Evolutionary conservation across 495 filamentous ascomycete species (phyloP).

Genomic region (Chaetomium tenue): DNA sequence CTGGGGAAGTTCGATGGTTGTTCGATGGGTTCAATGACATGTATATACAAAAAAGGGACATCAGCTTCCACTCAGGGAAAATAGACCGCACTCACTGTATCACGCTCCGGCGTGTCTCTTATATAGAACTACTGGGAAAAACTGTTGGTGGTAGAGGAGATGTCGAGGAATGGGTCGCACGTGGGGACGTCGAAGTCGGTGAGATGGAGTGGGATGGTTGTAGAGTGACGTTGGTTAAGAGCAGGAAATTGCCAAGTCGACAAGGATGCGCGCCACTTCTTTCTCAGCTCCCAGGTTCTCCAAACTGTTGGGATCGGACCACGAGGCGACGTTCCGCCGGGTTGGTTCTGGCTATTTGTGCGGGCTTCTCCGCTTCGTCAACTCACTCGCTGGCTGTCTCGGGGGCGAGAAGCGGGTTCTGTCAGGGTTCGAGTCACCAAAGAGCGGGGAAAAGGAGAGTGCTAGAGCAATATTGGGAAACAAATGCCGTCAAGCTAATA

Average conservation of each 20-base stretch:
- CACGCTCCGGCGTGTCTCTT: not conserved
- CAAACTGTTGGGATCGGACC: not conserved
- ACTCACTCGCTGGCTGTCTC: not conserved
- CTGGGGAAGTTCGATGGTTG: no score
- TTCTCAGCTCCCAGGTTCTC: not conserved
- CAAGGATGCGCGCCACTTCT: not conserved
- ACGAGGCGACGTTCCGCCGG: not conserved
- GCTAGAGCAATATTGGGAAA: not conserved
- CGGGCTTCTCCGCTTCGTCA: not conserved
- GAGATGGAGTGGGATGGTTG: conserved; percentile 28
- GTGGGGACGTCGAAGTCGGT: conserved; percentile 29
- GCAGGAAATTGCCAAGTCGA: conserved; percentile 7
- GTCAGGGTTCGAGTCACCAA: not conserved
- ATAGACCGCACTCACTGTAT: not conserved
- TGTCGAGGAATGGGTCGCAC: conserved; percentile 28
- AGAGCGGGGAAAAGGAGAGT: not conserved
- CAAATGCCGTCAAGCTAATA: not conserved
- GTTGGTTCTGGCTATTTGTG: not conserved
- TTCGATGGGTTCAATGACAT: not conserved
- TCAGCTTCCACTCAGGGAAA: not conserved
- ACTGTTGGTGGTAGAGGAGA: conserved; percentile 23
- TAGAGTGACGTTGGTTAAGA: conserved; percentile 1
- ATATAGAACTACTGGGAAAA: not conserved
- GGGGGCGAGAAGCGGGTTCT: not conserved
- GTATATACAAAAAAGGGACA: not conserved